These are phyloP conservation scores for Phlyctochytrium bullatum DNA, from an alignment of 192 early-diverging fungal genomes.

Conservation along the genomic window DNA sequence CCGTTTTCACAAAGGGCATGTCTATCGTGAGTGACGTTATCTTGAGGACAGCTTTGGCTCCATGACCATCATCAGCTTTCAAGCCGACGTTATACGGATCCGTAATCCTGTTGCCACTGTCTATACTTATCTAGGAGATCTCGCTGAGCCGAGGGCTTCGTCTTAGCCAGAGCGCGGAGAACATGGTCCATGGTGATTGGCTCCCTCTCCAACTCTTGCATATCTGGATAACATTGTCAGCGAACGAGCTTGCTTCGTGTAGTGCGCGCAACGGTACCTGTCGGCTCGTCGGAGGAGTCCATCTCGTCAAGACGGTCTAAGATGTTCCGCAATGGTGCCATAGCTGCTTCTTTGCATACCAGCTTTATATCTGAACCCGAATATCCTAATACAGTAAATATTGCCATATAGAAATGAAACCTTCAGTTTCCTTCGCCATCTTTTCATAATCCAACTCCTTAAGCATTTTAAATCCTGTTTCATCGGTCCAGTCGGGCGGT, in stretches of 20 bases:
- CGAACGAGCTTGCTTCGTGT: too few relatives aligned
- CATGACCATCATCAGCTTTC: too few relatives aligned
- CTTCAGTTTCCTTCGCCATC: slow-evolving; percentile 36
- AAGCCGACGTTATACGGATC: slow-evolving; percentile 23
- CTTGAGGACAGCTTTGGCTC: too few relatives aligned
- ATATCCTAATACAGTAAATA: slow-evolving; percentile 34
- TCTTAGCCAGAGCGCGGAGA: slow-evolving; percentile 4
- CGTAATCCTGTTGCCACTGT: slow-evolving; percentile 16
- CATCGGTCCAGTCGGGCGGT: slow-evolving; percentile 21
- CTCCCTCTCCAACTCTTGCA: background rate
- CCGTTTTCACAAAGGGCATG: too few relatives aligned
- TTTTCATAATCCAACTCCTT: slow-evolving; percentile 37
- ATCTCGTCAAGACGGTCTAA: slow-evolving; percentile 47
- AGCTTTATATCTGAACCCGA: slow-evolving; percentile 56
- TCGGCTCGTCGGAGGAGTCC: too few relatives aligned
- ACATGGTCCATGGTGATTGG: slow-evolving; percentile 17
- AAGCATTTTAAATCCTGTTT: slow-evolving; percentile 13
- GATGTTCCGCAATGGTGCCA: slow-evolving; percentile 49
- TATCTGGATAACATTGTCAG: too few relatives aligned
- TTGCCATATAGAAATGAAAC: slow-evolving; percentile 6
- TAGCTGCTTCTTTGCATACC: slow-evolving; percentile 56
- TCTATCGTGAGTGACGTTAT: too few relatives aligned
- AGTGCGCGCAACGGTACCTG: too few relatives aligned
- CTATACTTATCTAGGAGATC: background rate
- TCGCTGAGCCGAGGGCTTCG: slow-evolving; percentile 8